Evolutionary conservation across 805 yeast species (phyloP).

Genomic region (Wickerhamiella azyma): DNA sequence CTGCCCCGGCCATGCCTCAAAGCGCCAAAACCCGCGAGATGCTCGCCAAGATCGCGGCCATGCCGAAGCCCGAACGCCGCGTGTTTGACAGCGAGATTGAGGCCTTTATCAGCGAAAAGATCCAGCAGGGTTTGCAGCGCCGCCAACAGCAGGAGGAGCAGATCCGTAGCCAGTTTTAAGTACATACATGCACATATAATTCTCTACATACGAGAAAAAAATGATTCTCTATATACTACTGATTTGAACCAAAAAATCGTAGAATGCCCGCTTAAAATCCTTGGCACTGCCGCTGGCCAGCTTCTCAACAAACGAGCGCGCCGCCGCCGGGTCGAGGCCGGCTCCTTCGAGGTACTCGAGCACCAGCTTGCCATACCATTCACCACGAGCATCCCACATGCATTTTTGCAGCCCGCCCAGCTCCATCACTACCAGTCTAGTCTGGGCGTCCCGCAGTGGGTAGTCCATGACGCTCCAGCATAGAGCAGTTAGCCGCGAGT

Average conservation of each 20-base stretch:
- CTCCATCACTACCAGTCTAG: constrained; percentile 60
- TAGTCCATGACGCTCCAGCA: constrained; percentile 68
- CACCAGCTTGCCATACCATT: constrained; percentile 15
- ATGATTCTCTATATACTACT: no score
- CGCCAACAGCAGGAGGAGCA: constrained; percentile 12
- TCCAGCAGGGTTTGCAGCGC: constrained; percentile 18
- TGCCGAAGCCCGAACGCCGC: constrained; percentile 24
- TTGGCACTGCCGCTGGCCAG: constrained; percentile 11
- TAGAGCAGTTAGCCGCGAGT: constrained; percentile 51
- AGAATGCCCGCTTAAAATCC: constrained; percentile 19
- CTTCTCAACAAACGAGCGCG: constrained; percentile 14
- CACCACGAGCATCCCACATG: constrained; percentile 38
- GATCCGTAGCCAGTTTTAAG: not conserved
- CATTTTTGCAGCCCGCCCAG: constrained; percentile 55
- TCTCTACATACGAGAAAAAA: not conserved
- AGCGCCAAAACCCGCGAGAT: constrained; percentile 36
- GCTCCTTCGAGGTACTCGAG: constrained; percentile 15
- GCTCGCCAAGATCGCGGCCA: constrained; percentile 22
- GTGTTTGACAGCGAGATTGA: constrained; percentile 40
- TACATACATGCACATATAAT: not conserved
- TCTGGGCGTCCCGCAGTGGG: constrained; percentile 66
- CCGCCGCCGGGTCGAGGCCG: constrained; percentile 14
- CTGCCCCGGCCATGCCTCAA: constrained; percentile 54
- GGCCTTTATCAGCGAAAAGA: constrained; percentile 35
- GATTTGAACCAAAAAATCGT: constrained; percentile 11